Conservation (phyloP, 306 rosid species). For the Vigna mungo region DNA sequence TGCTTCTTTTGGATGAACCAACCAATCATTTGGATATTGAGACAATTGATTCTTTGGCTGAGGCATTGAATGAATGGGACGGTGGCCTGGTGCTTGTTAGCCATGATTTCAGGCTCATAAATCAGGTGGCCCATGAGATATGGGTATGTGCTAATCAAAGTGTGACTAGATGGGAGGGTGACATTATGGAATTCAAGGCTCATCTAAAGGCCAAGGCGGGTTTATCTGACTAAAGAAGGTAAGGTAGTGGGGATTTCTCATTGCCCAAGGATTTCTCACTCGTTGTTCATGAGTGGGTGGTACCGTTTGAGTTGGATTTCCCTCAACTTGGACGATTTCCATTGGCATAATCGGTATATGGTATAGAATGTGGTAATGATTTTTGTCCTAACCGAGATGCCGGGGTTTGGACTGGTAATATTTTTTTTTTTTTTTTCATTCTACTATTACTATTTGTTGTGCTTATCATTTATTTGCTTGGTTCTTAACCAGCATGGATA, state of each 20-base stretch:
- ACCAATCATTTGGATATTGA: constrained; percentile 97
- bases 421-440: constrained; percentile 11
- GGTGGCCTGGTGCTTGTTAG: constrained; percentile 98
- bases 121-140: constrained; percentile 93
- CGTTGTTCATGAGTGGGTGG: constrained; percentile 13
- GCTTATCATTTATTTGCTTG: constrained; percentile 39
- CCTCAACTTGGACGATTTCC: constrained; percentile 27
- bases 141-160: constrained; percentile 90
- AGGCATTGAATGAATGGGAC: constrained; percentile 98
- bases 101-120: constrained; percentile 97
- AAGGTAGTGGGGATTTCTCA: constrained; percentile 10
- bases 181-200: constrained; percentile 84
- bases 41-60: constrained; percentile 94
- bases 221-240: constrained; percentile 55
- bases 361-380: constrained; percentile 20
- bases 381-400: constrained; percentile 50
- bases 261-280: background rate
- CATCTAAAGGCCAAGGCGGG: constrained; percentile 89
- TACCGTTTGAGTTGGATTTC: constrained; percentile 31
- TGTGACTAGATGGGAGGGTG: constrained; percentile 92
- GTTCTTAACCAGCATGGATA: constrained; percentile 48
- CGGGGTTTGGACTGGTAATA: constrained; percentile 31
- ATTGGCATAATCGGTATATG: constrained; percentile 23
- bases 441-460: background rate
- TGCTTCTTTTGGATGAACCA: constrained; percentile 92